Evolutionary conservation across 352 stramenopile species (phyloP), one percentile per base, ranked within the genome.

Genomic region (Bremia lactucae): DNA sequence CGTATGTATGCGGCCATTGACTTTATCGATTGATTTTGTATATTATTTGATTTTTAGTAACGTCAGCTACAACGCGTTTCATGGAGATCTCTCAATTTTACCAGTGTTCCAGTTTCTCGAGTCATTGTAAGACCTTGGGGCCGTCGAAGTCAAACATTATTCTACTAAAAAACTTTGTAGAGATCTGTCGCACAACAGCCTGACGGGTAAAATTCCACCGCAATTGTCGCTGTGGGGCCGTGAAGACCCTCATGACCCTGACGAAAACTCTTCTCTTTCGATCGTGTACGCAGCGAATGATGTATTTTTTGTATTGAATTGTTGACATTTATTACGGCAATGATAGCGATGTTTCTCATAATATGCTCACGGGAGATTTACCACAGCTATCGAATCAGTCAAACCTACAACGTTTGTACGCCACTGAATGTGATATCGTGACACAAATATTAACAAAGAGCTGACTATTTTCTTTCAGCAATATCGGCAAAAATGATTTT

Each of bases 171-270:
- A n/a, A n/a, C n/a, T n/a, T n/a, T 31, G 11, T 45, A 85, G 72
- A 23, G 72, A 85, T 47, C 14, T 83, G 4, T 82, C 73, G 2
- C 45, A 62, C 24, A 86, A 87, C 37, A 22, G 49, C 0, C 55
- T 84, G 3, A 52, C 61, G n/a, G 71, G 67, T 1, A 26, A 49
- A 0, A 50, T 84, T 8, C 68, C 70, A 6, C 2, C 22, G 11
- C 44, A 65, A 13, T n/a, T 84, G 13, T 46, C 59, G 4, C 23
- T 47, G 2, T 77, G 68, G 51, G 71, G 69, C 0, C 55, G 65
- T 22, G 55, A 72, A 40, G 63, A 84, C 21, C 64, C 61, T 9
- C 40, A 58, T n/a, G 62, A 87, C 31, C 67, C 69, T 2, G 54
- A 71, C 6, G 66, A 86, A 35, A 47, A 66, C 4, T 75, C 73